These are phyloP conservation scores for Fusarium sp. DNA, from an alignment of 2,329 filamentous ascomycete species.

Conservation along the genomic window DNA sequence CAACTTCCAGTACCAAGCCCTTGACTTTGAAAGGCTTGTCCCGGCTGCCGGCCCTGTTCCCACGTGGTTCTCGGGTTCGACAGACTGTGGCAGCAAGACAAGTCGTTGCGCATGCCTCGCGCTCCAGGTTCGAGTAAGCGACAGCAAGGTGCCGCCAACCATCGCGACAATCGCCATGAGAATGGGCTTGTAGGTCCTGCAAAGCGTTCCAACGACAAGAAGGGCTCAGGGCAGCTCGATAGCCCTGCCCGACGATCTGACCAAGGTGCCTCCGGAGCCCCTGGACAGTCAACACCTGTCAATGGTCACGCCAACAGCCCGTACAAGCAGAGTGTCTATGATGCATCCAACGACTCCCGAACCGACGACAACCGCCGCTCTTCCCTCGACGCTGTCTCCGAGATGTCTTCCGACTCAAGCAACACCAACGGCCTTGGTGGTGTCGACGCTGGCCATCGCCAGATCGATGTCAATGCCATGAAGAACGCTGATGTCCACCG, in stretches of 20 bases:
- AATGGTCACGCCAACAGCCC: conserved; percentile 51
- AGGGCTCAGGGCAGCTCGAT: conserved; percentile 60
- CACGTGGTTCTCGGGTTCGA: conserved; percentile 51
- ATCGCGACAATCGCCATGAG: conserved; percentile 82
- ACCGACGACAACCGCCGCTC: conserved; percentile 58
- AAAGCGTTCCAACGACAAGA: conserved; percentile 55
- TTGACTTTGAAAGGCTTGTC: conserved; percentile 45
- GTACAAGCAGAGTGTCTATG: conserved; percentile 49
- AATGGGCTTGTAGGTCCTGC: conserved; percentile 80
- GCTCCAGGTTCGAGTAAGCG: conserved; percentile 68
- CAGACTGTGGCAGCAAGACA: conserved; percentile 50
- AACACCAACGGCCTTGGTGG: conserved; percentile 52
- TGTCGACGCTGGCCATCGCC: conserved; percentile 66
- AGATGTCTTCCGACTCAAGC: conserved; percentile 65
- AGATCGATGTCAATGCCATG: conserved; percentile 76
- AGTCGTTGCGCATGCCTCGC: conserved; percentile 68
- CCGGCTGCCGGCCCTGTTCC: conserved; percentile 53
- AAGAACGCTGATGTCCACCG: conserved; percentile 76
- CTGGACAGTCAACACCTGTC: conserved; percentile 47
- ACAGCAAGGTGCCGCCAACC: conserved; percentile 70
- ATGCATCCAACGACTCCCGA: conserved; percentile 55
- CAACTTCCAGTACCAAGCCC: conserved; percentile 28
- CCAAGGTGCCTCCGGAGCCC: conserved; percentile 45
- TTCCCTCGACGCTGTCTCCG: conserved; percentile 65
- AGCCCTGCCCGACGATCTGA: conserved; percentile 52